phyloP scores from a whole-genome alignment of 2,329 filamentous ascomycete genomes.

The Acrocalymma vagum region DNA sequence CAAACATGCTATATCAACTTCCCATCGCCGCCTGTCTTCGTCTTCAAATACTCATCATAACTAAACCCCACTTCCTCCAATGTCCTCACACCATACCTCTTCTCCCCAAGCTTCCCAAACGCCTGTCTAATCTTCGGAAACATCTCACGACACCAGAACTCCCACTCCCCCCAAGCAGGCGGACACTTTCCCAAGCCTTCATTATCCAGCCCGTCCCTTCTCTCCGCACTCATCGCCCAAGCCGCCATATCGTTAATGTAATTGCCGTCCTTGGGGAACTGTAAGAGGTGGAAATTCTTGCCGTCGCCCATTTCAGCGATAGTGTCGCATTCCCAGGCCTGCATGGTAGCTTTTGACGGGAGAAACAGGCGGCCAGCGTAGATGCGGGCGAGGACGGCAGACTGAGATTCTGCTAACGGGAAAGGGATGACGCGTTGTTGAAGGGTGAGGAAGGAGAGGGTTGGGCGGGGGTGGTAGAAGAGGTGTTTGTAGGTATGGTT shows the following conservation, averaged over 20 bases:
- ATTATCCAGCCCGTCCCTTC: constrained; percentile 51
- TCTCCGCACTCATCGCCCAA: constrained; percentile 62
- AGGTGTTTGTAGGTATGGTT: constrained; percentile 81
- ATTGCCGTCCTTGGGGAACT: constrained; percentile 69
- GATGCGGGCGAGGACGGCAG: constrained; percentile 77
- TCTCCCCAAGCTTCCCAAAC: constrained; percentile 72
- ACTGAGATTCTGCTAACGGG: constrained; percentile 79
- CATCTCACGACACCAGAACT: constrained; percentile 75
- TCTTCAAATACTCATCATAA: constrained; percentile 52
- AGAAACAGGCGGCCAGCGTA: constrained; percentile 76
- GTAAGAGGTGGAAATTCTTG: constrained; percentile 63
- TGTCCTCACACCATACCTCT: constrained; percentile 64
- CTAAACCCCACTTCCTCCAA: constrained; percentile 77
- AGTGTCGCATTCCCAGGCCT: constrained; percentile 67
- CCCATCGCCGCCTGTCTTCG: constrained; percentile 10
- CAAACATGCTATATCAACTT: too few species aligned
- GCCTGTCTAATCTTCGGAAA: constrained; percentile 75
- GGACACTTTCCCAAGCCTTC: constrained; percentile 69
- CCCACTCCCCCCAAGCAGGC: constrained; percentile 74
- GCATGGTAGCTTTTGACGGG: constrained; percentile 71
- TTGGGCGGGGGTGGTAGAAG: constrained; percentile 78
- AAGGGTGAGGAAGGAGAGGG: constrained; percentile 78
- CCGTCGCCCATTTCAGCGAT: constrained; percentile 56
- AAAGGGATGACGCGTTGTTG: constrained; percentile 91
- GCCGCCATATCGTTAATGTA: constrained; percentile 75